Evolutionary conservation across 371 early-diverging fungal genomes (phyloP).

Genomic region (Syncephalis plumigaleata): DNA sequence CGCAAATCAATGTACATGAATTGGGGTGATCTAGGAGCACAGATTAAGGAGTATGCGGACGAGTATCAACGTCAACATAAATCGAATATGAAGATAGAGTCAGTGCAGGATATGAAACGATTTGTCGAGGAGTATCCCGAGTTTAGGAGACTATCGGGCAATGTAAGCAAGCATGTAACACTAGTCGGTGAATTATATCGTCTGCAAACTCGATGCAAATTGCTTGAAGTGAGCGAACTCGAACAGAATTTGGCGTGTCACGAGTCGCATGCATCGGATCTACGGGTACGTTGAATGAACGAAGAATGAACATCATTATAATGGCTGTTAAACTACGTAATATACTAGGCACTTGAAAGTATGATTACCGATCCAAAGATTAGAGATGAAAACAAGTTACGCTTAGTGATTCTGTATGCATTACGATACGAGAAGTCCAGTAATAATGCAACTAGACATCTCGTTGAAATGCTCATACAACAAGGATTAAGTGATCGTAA

Average conservation of each 20-base stretch:
- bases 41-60: slow-evolving; percentile 84
- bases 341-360: slow-evolving; percentile 32
- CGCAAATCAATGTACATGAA: slow-evolving; percentile 75
- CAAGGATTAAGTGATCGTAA: slow-evolving; percentile 49
- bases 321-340: not conserved
- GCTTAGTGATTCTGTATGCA: slow-evolving; percentile 69
- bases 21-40: slow-evolving; percentile 85
- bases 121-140: slow-evolving; percentile 97
- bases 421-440: slow-evolving; percentile 73
- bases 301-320: not conserved
- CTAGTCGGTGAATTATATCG: slow-evolving; percentile 82
- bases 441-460: slow-evolving; percentile 37
- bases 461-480: slow-evolving; percentile 48
- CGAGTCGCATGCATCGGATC: slow-evolving; percentile 63
- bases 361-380: slow-evolving; percentile 45
- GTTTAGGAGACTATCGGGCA: slow-evolving; percentile 82
- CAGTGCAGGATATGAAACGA: slow-evolving; percentile 91
- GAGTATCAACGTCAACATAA: slow-evolving; percentile 81
- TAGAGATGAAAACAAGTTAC: slow-evolving; percentile 53
- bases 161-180: slow-evolving; percentile 93
- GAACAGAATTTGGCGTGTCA: slow-evolving; percentile 87
- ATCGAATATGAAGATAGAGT: slow-evolving; percentile 77
- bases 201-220: slow-evolving; percentile 43
- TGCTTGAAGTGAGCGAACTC: slow-evolving; percentile 77
- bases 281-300: slow-evolving; percentile 28